Percentiles rank a stretch among this genome's conserved stretches.
phyloP scores from a whole-genome alignment of 208 protist genomes.

The Trypanosoma congolense region DNA sequence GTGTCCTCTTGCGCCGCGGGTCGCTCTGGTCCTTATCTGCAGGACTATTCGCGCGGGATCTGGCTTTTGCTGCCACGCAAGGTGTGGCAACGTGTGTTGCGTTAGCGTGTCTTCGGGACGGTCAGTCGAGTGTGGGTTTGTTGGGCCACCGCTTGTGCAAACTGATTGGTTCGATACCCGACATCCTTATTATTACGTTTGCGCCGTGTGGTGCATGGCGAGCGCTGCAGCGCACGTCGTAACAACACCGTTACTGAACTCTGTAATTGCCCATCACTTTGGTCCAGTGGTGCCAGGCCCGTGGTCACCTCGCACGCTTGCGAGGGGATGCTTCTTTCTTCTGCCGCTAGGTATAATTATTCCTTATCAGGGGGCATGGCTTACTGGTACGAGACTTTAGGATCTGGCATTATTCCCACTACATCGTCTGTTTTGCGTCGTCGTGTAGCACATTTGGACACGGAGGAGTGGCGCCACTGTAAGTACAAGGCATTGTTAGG shows the following conservation, averaged over 20 bases:
- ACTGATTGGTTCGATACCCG: conserved; percentile 36
- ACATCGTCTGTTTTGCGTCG: conserved; percentile 60
- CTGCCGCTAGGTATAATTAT: conserved; percentile 38
- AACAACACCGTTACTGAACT: conserved; percentile 50
- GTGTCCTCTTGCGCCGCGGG: conserved; percentile 62
- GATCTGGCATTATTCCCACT: conserved; percentile 65
- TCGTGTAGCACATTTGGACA: conserved; percentile 41
- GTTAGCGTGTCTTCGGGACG: conserved; percentile 9
- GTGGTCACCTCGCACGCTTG: conserved; percentile 28
- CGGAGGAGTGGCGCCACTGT: conserved; percentile 44
- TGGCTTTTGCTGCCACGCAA: conserved; percentile 46
- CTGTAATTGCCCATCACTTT: conserved; percentile 66
- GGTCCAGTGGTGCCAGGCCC: conserved; percentile 39
- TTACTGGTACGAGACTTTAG: conserved; percentile 74
- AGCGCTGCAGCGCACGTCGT: conserved; percentile 40
- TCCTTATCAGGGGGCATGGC: conserved; percentile 59
- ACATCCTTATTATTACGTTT: conserved; percentile 74
- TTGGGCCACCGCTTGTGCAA: conserved; percentile 11
- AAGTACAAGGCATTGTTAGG: conserved; percentile 57
- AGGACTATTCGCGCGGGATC: conserved; percentile 34
- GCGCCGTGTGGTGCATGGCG: conserved; percentile 31
- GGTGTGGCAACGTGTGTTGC: conserved; percentile 14
- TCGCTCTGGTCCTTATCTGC: conserved; percentile 68
- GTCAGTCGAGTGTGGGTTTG: background rate
- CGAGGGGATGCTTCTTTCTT: conserved; percentile 29